Evolutionary conservation across 2,329 filamentous ascomycete genomes (phyloP).

Genomic region (Colletotrichum spinosum): DNA sequence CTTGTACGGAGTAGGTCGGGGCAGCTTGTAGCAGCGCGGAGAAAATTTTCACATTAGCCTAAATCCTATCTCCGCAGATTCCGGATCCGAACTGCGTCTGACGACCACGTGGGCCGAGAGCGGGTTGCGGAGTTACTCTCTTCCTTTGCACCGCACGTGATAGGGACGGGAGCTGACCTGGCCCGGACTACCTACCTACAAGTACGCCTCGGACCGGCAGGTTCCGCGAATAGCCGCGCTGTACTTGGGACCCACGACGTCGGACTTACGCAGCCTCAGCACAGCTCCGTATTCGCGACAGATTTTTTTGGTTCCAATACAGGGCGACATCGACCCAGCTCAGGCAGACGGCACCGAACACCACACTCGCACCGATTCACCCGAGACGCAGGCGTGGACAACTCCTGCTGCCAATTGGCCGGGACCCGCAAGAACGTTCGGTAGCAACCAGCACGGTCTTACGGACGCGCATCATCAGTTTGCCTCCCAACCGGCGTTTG

Average conservation of each 20-base stretch:
- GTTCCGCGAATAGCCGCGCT: constrained; percentile 9
- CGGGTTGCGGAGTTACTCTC: constrained; percentile 16
- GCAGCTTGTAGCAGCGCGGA: too few species aligned
- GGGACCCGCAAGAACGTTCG: constrained; percentile 14
- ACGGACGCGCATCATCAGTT: constrained; percentile 9
- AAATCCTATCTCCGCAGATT: too few species aligned
- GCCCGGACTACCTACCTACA: too few species aligned
- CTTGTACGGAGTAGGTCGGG: too few species aligned
- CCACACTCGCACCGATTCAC: constrained; percentile 7
- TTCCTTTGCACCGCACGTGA: constrained; percentile 17
- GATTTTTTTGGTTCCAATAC: constrained; percentile 22
- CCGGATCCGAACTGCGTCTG: too few species aligned
- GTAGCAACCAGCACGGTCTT: constrained; percentile 12
- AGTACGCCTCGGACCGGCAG: constrained; percentile 15
- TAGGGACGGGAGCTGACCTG: background rate
- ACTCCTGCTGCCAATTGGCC: constrained; percentile 1
- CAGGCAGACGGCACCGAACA: constrained; percentile 24
- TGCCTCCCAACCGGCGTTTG: constrained; percentile 23
- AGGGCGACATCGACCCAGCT: constrained; percentile 8
- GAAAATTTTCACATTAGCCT: too few species aligned
- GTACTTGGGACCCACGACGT: constrained; percentile 20
- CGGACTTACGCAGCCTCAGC: constrained; percentile 21
- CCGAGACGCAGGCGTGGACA: constrained; percentile 4
- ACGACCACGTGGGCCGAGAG: too few species aligned
- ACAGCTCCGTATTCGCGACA: constrained; percentile 33